Evolutionary conservation across 2,329 filamentous ascomycete genomes (phyloP), one percentile per base, ranked within the genome.

Genomic region (Clathrospora elynae): DNA sequence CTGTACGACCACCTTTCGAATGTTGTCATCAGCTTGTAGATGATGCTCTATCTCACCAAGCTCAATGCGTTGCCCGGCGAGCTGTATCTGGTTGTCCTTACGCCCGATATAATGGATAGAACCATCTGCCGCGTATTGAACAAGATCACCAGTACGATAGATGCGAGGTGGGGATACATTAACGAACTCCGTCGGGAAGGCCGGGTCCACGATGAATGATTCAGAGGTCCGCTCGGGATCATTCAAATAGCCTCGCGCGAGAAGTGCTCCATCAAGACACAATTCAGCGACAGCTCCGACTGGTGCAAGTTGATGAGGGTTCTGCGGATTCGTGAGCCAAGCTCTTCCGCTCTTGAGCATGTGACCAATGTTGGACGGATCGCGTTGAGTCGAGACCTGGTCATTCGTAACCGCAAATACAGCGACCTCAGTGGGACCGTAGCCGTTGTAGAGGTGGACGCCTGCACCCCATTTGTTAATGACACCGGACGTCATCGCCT

Each of bases 1-100:
- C 11, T 73, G 61, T 3, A 77, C 73, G 33, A 76, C 65, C 3
- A 67, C 69, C 45, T 75, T 67, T 22, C 62, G 67, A 9, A 75
- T 45, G 7, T 19, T 37, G 13, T 51, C 19, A 26, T 64, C 52
- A n/a, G 55, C 47, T 24, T 66, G 60, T 6, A 67, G 31, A 26
- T 62, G 52, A 31, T 63, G 53, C 39, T 68, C 61, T 10, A 68
- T 66, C 38, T 69, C 66, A 9, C 62, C 65, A 28, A 68, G 53
- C 49, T 69, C 66, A 38, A 69, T 62, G 4, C 66, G 61, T 37
- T 66, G 61, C 11, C 66, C 66, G n/a, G 64, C 57, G 19, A 68
- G 49, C 40, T 69, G 67, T 39, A 69, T 56, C 42, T 69, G 63
- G 35, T 64, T 62, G 49, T 67, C 62, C 28, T 59, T 62, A 16